These are phyloP conservation scores for Cladophialophora psammophila DNA, from an alignment of 2,329 filamentous ascomycete genomes.

Conservation along the genomic window DNA sequence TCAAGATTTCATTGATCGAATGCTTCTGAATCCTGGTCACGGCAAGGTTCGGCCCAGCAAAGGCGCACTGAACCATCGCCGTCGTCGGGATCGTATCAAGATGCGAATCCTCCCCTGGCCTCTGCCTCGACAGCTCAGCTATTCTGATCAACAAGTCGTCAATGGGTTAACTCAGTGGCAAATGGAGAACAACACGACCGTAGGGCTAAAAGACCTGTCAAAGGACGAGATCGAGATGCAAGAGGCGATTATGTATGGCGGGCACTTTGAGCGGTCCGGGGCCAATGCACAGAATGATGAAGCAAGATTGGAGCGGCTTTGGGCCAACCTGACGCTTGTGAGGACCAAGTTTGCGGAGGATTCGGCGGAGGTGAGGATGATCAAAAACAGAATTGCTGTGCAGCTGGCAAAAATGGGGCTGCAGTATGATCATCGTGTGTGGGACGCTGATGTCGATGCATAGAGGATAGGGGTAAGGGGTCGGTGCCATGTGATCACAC, in stretches of 20 bases:
- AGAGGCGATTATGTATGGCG: slow-evolving; percentile 29
- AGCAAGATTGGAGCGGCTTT: slow-evolving; percentile 8
- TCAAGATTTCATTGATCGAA: slow-evolving; percentile 32
- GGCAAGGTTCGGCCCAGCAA: slow-evolving; percentile 21
- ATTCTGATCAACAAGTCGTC: slow-evolving; percentile 26
- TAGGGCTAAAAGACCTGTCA: slow-evolving; percentile 15
- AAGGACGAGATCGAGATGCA: slow-evolving; percentile 29
- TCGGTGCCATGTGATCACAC: too few relatives aligned
- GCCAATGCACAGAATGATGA: slow-evolving; percentile 21
- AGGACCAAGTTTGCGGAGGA: slow-evolving; percentile 17
- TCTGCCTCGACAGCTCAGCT: slow-evolving; percentile 21
- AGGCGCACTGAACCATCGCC: slow-evolving; percentile 29
- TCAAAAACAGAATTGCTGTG: slow-evolving; percentile 15
- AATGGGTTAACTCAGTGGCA: slow-evolving; percentile 9
- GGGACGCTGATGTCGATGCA: background rate
- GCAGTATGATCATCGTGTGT: slow-evolving; percentile 10
- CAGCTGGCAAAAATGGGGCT: slow-evolving; percentile 21
- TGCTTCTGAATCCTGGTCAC: slow-evolving; percentile 12
- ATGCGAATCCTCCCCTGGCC: slow-evolving; percentile 31
- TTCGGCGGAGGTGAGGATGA: slow-evolving; percentile 23
- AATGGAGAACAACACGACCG: slow-evolving; percentile 19
- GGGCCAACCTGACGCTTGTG: slow-evolving; percentile 18
- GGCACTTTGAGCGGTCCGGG: slow-evolving; percentile 28
- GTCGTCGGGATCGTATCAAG: slow-evolving; percentile 29
- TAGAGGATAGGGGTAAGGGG: background rate